A percentile compares a stretch with the other conserved stretches of the same genome.
These are phyloP conservation scores for Trichophyton schoenleinii DNA, from an alignment of 2,329 filamentous ascomycete genomes.

Conservation along the genomic window DNA sequence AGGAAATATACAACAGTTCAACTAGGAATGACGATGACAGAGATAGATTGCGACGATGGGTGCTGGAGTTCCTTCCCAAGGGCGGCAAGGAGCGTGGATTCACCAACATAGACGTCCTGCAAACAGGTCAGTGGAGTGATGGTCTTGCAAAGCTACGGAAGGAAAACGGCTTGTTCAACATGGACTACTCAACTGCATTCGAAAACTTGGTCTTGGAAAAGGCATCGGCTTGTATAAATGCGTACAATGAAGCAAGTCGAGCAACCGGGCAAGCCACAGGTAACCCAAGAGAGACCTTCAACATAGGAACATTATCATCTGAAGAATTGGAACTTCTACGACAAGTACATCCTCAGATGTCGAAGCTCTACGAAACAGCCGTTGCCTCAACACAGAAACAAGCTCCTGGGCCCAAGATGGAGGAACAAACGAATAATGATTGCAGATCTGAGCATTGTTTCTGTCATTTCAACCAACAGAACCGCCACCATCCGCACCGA, in stretches of 20 bases:
- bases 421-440: constrained; percentile 24
- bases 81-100: background rate
- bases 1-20: constrained; percentile 11
- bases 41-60: constrained; percentile 9
- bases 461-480: background rate
- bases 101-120: constrained; percentile 9
- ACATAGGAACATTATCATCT: background rate
- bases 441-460: constrained; percentile 26
- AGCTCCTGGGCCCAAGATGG: background rate
- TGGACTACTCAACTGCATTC: constrained; percentile 7
- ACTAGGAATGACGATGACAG: constrained; percentile 7
- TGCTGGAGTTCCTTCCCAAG: constrained; percentile 10
- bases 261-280: constrained; percentile 11
- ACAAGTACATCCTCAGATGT: background rate
- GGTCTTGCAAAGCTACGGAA: constrained; percentile 6
- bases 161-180: constrained; percentile 3
- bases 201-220: constrained; percentile 7
- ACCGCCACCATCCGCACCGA: too few species aligned
- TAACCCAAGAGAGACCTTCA: background rate
- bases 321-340: background rate
- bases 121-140: constrained; percentile 9
- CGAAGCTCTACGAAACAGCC: constrained; percentile 2
- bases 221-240: constrained; percentile 4
- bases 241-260: background rate
- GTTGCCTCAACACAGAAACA: background rate